Evolutionary conservation across 108 stramenopile species (phyloP), one percentile per base, ranked within the genome.

Genomic region (Schizochytrium sp.): DNA sequence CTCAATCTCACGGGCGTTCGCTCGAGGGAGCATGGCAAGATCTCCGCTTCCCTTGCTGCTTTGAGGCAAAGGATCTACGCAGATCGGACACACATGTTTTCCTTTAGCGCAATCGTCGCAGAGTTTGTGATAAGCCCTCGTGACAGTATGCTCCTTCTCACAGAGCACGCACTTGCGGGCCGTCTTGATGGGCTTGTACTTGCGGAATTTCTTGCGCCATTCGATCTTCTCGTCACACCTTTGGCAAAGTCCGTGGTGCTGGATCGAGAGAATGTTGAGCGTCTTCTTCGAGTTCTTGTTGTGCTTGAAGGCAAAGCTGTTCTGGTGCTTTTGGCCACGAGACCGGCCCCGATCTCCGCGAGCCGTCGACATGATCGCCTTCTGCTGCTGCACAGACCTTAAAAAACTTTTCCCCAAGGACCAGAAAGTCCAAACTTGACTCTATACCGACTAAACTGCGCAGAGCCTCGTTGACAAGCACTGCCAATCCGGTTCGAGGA

Each of bases 221-320:
- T 97, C 96, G 87, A 97, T 96, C 94, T 98, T 97, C 7, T 98
- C 97, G 57, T 96, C 90, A 89, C 98, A 98, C 7, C 96, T 89
- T 40, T 93, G 89, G 92, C 98, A 98, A 10, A 96, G 94, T n/a
- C 97, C 97, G 19, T 93, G 89, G 90, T 96, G 97, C 38, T 96
- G 95, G n/a, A 92, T 93, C 0, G 90, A 59, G 58, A 98, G 89
- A 50, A 98, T 97, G 45, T 94, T 93, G 17, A 93, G 96, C 55
- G 98, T 98, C 92, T 94, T 96, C 90, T 97, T 97, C 50, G 96
- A 96, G 90, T 96, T 96, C 59, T 97, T 96, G 93, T 98, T 98
- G 94, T 98, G 98, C 59, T 92, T 91, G 89, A 95, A 98, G 61
- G 98, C 97, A 91, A 97, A 97, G 17, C 87, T 90, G 89, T 98